phyloP scores from a whole-genome alignment of 805 yeast genomes.

The Metschnikowia drakensbergensis region DNA sequence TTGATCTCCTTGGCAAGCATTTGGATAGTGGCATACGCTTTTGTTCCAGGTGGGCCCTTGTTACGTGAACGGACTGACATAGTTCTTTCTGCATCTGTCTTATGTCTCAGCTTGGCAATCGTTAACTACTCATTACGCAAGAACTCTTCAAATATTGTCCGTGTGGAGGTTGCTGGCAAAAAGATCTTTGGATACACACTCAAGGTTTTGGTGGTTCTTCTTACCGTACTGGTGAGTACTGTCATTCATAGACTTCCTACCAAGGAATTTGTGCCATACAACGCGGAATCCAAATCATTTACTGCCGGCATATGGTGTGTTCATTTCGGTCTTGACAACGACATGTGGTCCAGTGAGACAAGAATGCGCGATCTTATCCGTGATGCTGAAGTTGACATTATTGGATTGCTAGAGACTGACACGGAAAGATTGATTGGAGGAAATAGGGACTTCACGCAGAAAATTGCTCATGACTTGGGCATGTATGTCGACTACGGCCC shows the following conservation, averaged over 20 bases:
- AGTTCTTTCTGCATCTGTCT: slow-evolving; percentile 56
- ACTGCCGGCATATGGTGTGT: slow-evolving; percentile 99
- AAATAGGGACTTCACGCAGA: slow-evolving; percentile 88
- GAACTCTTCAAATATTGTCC: slow-evolving; percentile 21
- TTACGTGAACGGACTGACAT: slow-evolving; percentile 86
- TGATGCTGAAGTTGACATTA: slow-evolving; percentile 86
- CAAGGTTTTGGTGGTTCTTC: slow-evolving; percentile 40
- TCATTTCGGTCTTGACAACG: slow-evolving; percentile 95
- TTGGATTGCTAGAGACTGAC: slow-evolving; percentile 89
- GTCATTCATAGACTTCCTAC: slow-evolving; percentile 62
- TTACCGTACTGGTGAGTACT: slow-evolving; percentile 50
- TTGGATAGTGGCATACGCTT: slow-evolving; percentile 98
- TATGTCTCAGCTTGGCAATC: slow-evolving; percentile 52
- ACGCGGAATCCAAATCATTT: slow-evolving; percentile 55
- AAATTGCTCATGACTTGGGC: slow-evolving; percentile 84
- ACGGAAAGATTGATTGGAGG: slow-evolving; percentile 94
- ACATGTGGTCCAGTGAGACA: slow-evolving; percentile 94
- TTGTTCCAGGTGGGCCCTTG: slow-evolving; percentile 90
- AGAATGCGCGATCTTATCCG: slow-evolving; percentile 79
- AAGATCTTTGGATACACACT: slow-evolving; percentile 21
- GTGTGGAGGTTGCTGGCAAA: slow-evolving; percentile 19
- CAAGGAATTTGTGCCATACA: slow-evolving; percentile 53
- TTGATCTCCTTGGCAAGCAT: slow-evolving; percentile 74
- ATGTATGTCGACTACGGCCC: slow-evolving; percentile 98
- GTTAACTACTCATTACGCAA: slow-evolving; percentile 31